Evolutionary conservation across 2,329 filamentous ascomycete genomes (phyloP).

Genomic region (Taxawa tesnikishii): DNA sequence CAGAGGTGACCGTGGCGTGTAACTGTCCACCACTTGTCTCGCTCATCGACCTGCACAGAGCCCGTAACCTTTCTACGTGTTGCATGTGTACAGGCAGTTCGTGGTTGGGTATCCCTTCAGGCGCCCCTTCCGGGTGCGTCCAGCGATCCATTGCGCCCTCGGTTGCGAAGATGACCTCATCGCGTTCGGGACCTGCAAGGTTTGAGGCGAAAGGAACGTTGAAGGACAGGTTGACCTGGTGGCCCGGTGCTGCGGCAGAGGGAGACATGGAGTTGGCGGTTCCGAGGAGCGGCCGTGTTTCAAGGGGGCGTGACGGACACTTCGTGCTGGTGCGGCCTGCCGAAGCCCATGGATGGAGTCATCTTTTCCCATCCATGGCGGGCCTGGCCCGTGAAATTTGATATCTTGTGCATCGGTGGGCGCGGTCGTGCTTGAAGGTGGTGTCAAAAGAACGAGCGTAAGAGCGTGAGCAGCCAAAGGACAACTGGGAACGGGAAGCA

Average conservation of each 20-base stretch:
- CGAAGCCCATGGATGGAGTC: conserved; percentile 49
- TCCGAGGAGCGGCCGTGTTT: conserved; percentile 43
- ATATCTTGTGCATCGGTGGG: conserved; percentile 51
- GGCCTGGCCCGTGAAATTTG: conserved; percentile 53
- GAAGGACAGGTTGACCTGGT: conserved; percentile 85
- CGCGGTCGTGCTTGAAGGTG: background rate
- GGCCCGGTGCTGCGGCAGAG: conserved; percentile 57
- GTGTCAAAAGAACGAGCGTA: background rate
- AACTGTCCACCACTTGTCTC: conserved; percentile 51
- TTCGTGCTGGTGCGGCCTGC: conserved; percentile 17
- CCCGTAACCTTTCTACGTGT: conserved; percentile 69
- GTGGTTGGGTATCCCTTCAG: conserved; percentile 73
- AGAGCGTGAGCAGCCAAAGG: too few species aligned
- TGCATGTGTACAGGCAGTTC: conserved; percentile 84
- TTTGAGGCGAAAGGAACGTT: conserved; percentile 94
- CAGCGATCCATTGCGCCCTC: conserved; percentile 78
- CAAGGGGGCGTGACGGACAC: conserved; percentile 28
- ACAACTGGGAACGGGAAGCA: conserved; percentile 1
- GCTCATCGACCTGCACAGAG: conserved; percentile 71
- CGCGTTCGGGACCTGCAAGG: conserved; percentile 79
- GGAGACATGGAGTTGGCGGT: conserved; percentile 28
- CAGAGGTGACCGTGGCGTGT: conserved; percentile 72
- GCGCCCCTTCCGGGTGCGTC: conserved; percentile 81
- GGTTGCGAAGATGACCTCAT: conserved; percentile 90
- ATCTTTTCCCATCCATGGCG: conserved; percentile 58